These are phyloP conservation scores for Globisporangium okanoganense DNA, from an alignment of 352 stramenopile species.

Conservation along the genomic window DNA sequence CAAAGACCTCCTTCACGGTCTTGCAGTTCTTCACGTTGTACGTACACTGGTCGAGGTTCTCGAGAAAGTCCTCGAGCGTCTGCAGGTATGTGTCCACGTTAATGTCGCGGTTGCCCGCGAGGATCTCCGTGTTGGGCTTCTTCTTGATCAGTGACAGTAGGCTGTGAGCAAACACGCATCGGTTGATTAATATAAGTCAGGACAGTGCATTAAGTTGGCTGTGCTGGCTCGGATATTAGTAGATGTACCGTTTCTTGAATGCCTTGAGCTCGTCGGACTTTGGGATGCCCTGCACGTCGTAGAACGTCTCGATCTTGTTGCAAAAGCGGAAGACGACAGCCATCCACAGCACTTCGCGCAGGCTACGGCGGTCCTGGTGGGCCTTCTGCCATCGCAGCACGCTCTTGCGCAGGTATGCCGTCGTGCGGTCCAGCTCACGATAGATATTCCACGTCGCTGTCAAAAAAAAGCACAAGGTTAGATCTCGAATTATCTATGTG, in stretches of 20 bases:
- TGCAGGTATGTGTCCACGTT: slow-evolving; percentile 56
- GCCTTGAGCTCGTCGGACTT: slow-evolving; percentile 57
- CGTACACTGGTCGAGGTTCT: slow-evolving; percentile 58
- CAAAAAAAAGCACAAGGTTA: background rate
- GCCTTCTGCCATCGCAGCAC: slow-evolving; percentile 70
- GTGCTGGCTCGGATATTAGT: too few species aligned
- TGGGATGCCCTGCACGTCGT: slow-evolving; percentile 73
- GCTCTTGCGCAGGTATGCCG: slow-evolving; percentile 76
- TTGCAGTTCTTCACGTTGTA: slow-evolving; percentile 46
- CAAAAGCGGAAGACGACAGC: slow-evolving; percentile 75
- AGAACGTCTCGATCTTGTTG: slow-evolving; percentile 81
- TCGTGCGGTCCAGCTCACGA: slow-evolving; percentile 77
- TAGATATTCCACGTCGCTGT: slow-evolving; percentile 83
- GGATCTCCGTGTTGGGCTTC: slow-evolving; percentile 34
- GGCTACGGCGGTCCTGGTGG: slow-evolving; percentile 61
- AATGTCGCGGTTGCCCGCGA: slow-evolving; percentile 59
- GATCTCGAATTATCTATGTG: background rate
- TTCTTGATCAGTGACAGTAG: slow-evolving; percentile 54
- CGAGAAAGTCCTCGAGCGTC: slow-evolving; percentile 63
- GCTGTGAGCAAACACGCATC: slow-evolving; percentile 16
- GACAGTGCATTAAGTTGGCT: too few species aligned
- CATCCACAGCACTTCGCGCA: slow-evolving; percentile 81
- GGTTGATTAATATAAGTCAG: background rate
- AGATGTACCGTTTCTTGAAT: slow-evolving; percentile 77
- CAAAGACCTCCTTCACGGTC: slow-evolving; percentile 53